Conservation (phyloP, 441 rosid genomes). For the Gossypium schwendimanii region DNA sequence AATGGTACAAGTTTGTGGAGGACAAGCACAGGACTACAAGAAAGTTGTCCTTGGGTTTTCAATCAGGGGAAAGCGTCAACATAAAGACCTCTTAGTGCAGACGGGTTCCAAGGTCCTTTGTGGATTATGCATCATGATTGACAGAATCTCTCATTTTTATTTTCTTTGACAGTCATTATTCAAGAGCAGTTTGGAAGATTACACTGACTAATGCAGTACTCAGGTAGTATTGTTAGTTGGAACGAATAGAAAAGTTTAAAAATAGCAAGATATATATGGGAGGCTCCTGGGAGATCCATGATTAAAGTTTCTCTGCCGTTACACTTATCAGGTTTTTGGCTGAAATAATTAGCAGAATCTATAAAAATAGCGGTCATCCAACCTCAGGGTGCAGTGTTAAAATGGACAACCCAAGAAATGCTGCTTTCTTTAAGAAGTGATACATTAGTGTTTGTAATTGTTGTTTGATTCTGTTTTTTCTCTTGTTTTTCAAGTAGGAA, state of each 20-base stretch:
- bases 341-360: background rate
- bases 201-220: background rate
- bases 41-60: background rate
- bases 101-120: background rate
- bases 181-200: background rate
- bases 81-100: background rate
- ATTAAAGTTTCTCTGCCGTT: background rate
- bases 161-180: background rate
- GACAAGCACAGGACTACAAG: background rate
- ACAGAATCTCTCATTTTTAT: background rate
- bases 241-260: background rate
- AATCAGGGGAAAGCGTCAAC: background rate
- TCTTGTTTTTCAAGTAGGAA: background rate
- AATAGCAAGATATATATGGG: background rate
- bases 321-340: background rate
- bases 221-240: background rate
- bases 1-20: background rate
- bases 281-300: background rate
- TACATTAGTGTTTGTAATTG: background rate
- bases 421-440: background rate
- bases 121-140: background rate
- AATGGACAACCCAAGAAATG: slow-evolving; percentile 1
- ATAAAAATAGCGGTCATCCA: background rate
- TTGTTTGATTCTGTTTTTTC: background rate
- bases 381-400: background rate